phyloP scores from a whole-genome alignment of 805 yeast genomes.

The Hanseniaspora opuntiae region DNA sequence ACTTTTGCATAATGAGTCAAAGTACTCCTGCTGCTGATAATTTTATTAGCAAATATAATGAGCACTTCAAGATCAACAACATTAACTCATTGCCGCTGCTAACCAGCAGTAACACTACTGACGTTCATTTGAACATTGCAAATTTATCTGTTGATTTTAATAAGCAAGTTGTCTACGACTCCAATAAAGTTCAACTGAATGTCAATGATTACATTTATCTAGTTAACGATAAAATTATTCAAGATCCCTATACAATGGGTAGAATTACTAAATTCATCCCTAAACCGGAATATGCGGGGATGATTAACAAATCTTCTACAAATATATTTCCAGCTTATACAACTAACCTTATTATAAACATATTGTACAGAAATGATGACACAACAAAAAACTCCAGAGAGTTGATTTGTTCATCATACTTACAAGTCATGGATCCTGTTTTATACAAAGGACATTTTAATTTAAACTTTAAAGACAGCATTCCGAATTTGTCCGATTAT shows the following conservation, averaged over 20 bases:
- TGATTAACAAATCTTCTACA: slow-evolving; percentile 15
- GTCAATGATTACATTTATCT: slow-evolving; percentile 56
- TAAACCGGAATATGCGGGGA: slow-evolving; percentile 17
- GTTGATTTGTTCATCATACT: slow-evolving; percentile 1
- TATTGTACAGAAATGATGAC: slow-evolving; percentile 85
- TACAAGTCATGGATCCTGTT: not conserved
- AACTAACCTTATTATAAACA: slow-evolving; percentile 58
- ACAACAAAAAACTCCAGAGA: slow-evolving; percentile 30
- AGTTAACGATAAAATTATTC: slow-evolving; percentile 74
- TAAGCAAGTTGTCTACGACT: not conserved
- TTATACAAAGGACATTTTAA: slow-evolving; percentile 6
- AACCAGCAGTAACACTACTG: not conserved
- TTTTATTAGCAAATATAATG: not conserved
- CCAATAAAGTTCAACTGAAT: slow-evolving; percentile 15
- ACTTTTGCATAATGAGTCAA: not conserved
- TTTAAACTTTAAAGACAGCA: not conserved
- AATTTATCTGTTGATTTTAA: not conserved
- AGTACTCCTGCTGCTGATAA: not conserved
- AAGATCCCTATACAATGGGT: slow-evolving; percentile 87
- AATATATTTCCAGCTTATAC: slow-evolving; percentile 36
- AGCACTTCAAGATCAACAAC: not conserved
- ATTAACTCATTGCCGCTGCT: not conserved
- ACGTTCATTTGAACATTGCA: not conserved
- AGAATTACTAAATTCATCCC: slow-evolving; percentile 59
- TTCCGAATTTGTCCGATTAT: slow-evolving; percentile 34